Evolutionary conservation across 306 rosid genomes (phyloP).

Genomic region (Delonix regia): DNA sequence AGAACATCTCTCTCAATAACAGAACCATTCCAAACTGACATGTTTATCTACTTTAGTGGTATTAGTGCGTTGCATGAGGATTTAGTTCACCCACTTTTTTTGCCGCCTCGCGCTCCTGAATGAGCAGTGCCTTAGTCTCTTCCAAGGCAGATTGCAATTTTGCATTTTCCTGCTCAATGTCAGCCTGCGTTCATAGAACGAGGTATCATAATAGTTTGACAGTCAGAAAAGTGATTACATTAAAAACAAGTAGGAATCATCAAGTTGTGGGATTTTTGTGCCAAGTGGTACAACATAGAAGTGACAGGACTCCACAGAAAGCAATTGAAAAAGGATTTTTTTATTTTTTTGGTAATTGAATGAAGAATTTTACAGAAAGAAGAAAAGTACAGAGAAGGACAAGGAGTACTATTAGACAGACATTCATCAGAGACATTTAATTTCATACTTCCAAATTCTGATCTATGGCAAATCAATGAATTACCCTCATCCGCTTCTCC

Average conservation of each 20-base stretch:
- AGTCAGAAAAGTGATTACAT: slow-evolving; percentile 25
- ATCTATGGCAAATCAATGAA: slow-evolving; percentile 15
- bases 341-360: not conserved
- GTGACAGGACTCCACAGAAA: not conserved
- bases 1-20: not conserved
- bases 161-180: slow-evolving; percentile 57
- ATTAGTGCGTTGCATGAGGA: slow-evolving; percentile 14
- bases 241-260: not conserved
- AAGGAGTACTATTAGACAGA: not conserved
- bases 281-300: not conserved
- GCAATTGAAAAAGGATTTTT: not conserved
- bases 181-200: slow-evolving; percentile 52
- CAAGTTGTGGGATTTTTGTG: not conserved
- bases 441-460: slow-evolving; percentile 14
- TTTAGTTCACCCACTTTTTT: slow-evolving; percentile 43
- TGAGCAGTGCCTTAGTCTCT: slow-evolving; percentile 55
- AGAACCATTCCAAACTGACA: not conserved
- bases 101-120: slow-evolving; percentile 63
- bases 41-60: not conserved
- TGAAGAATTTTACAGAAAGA: not conserved
- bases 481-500: slow-evolving; percentile 85
- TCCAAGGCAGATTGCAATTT: slow-evolving; percentile 69
- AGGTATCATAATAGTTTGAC: slow-evolving; percentile 35
- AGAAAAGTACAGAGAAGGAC: not conserved
- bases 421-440: not conserved